Evolutionary conservation across 768 basidiomycete genomes (phyloP), one percentile per base, ranked within the genome.

Genomic region (Mycena latifolia): DNA sequence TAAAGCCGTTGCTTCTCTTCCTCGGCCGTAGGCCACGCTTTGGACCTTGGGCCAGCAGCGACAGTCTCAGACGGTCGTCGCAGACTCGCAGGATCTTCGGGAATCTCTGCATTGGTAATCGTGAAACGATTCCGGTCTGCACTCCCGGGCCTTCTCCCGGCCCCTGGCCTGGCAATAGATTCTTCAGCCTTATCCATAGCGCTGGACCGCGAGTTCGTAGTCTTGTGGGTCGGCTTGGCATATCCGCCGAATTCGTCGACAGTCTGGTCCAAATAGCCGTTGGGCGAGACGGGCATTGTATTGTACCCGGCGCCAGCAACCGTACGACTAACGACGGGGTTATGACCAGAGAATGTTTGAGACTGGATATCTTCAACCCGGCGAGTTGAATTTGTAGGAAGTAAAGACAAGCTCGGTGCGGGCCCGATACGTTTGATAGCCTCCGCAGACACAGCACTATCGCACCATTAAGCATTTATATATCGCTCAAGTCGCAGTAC

Each of bases 1-100:
- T 86, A 93, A 43, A 92, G 75, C 53, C 80, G 80, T 20, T 84
- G 75, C 73, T 95, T 94, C 77, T 95, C 93, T 24, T 89, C 86
- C 75, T 80, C 82, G 9, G 86, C 84, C 20, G 73, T 80, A 6
- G 82, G 82, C 91, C 92, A 94, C 24, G 71, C 65, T 50, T 51
- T 54, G 39, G 71, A 67, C 37, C 60, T 51, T 3, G 71, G 27
- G 20, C 69, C 48, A 48, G 51, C 50, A 45, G 37, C 17, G 53
- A 41, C 47, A 51, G 46, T 52, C 27, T 41, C 47, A 27, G 41
- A 18, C 5, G 63, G 63, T 46, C 48, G 51, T 62, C 54, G 51
- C 8, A 33, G 60, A 48, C 54, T 12, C 12, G 45, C 28, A 33
- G 50, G 64, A 50, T 71, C 54, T 27, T 76, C 70, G 41, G 79